Conservation (phyloP, 805 yeast genomes). For the Kregervanrija delftensis region DNA sequence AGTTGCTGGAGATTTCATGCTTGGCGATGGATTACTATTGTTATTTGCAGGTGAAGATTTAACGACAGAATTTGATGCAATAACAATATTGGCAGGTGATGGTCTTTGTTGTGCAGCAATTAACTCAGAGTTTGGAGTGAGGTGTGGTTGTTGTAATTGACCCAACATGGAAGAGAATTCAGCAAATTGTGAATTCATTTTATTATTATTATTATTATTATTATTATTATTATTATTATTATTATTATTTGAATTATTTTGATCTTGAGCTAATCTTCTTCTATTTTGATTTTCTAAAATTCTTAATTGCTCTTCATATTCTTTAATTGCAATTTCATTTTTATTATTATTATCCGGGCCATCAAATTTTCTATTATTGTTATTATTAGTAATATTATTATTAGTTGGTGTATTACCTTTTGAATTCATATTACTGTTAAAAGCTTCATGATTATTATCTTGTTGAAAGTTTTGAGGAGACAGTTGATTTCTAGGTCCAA, state of each 20-base stretch:
- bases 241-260: constrained; percentile 10
- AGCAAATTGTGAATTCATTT: constrained; percentile 10
- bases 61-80: constrained; percentile 7
- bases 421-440: too few relatives aligned
- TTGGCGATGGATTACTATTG: constrained; percentile 3
- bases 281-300: constrained; percentile 71
- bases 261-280: constrained; percentile 39
- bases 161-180: constrained; percentile 15
- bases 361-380: constrained; percentile 5
- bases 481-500: too few relatives aligned
- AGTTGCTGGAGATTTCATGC: constrained; percentile 7
- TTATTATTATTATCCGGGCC: constrained; percentile 11
- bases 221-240: constrained; percentile 12
- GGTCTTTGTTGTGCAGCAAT: constrained; percentile 12
- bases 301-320: constrained; percentile 75
- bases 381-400: too few relatives aligned
- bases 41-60: constrained; percentile 13
- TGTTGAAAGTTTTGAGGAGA: too few relatives aligned
- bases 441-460: too few relatives aligned
- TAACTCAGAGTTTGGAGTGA: constrained; percentile 2
- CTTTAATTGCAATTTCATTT: constrained; percentile 57
- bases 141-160: constrained; percentile 8
- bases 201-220: constrained; percentile 6
- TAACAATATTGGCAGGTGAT: constrained; percentile 12
- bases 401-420: too few relatives aligned